A percentile compares a stretch with the other conserved stretches of the same genome.
Conservation (phyloP, 805 yeast species). For the Ogataea minuta region DNA sequence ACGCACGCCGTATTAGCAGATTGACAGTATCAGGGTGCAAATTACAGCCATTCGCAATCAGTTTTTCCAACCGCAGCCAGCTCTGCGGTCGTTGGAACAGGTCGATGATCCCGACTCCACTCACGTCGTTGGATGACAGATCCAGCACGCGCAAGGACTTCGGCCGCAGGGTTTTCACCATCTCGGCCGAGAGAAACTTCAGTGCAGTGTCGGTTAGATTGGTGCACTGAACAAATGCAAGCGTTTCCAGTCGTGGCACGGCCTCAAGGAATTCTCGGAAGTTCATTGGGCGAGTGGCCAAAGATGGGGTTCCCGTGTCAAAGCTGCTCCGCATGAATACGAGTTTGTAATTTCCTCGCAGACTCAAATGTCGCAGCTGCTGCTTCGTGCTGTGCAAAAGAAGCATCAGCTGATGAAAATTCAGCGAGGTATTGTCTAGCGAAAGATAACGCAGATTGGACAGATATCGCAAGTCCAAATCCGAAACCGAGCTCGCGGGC, state of each 20-base stretch:
- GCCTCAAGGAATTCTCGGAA: constrained; percentile 10
- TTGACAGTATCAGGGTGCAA: constrained; percentile 20
- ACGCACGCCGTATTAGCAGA: constrained; percentile 15
- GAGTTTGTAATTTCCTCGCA: constrained; percentile 14
- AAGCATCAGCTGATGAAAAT: constrained; percentile 13
- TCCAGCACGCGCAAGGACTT: constrained; percentile 13
- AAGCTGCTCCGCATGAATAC: constrained; percentile 20
- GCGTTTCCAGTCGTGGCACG: constrained; percentile 16
- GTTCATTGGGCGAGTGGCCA: constrained; percentile 10
- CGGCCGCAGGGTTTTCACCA: constrained; percentile 3
- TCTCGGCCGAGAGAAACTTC: constrained; percentile 14
- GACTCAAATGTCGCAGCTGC: constrained; percentile 7
- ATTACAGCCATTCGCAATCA: constrained; percentile 20
- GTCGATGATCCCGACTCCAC: constrained; percentile 25
- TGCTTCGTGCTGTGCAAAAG: constrained; percentile 13
- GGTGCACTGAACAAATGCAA: constrained; percentile 19
- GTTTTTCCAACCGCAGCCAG: constrained; percentile 17
- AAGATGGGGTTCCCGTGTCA: constrained; percentile 8
- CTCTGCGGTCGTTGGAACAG: constrained; percentile 25
- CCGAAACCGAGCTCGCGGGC: constrained; percentile 4
- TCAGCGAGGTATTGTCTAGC: constrained; percentile 16
- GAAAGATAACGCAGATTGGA: constrained; percentile 7
- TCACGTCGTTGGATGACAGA: constrained; percentile 23
- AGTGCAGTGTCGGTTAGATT: constrained; percentile 23
- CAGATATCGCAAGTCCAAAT: constrained; percentile 8